Evolutionary conservation across 2,329 filamentous ascomycete genomes (phyloP).

Genomic region (Monosporascus sp.): DNA sequence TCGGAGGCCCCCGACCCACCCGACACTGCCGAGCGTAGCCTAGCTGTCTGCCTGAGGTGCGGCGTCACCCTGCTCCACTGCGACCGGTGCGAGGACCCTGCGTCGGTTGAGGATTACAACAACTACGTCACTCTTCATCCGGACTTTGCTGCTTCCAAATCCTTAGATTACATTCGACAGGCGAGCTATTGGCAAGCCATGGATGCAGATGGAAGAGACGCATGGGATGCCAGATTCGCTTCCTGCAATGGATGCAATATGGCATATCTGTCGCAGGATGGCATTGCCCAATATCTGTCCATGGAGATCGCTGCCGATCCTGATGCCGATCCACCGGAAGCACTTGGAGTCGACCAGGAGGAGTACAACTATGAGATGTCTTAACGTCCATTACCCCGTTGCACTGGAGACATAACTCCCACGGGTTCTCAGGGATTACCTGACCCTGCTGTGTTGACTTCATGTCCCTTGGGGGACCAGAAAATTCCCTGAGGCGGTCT

Average conservation of each 20-base stretch:
- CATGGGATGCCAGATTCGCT: constrained; percentile 14
- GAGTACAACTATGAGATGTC: constrained; percentile 8
- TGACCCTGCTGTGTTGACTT: too few species aligned
- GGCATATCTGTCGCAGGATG: constrained; percentile 8
- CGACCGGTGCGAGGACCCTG: constrained; percentile 20
- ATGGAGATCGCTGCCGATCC: constrained; percentile 10
- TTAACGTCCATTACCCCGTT: background rate
- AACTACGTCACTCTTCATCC: constrained; percentile 14
- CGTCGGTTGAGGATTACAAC: constrained; percentile 23
- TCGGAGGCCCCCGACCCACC: constrained; percentile 1
- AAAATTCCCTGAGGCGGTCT: too few species aligned
- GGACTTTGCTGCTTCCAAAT: constrained; percentile 14
- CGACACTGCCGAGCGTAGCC: constrained; percentile 10
- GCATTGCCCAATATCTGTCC: constrained; percentile 15
- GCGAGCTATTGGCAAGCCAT: constrained; percentile 16
- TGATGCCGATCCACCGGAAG: constrained; percentile 24
- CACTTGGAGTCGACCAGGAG: constrained; percentile 18
- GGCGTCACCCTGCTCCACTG: constrained; percentile 26
- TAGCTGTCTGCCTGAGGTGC: constrained; percentile 26
- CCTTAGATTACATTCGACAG: constrained; percentile 11
- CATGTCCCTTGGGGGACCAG: too few species aligned
- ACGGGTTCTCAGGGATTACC: background rate
- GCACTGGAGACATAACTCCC: background rate
- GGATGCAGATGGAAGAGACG: constrained; percentile 13
- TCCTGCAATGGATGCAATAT: constrained; percentile 8